These are phyloP conservation scores for Pestalotiopsis sp. DNA, from an alignment of 2,329 filamentous ascomycete genomes.

Conservation along the genomic window DNA sequence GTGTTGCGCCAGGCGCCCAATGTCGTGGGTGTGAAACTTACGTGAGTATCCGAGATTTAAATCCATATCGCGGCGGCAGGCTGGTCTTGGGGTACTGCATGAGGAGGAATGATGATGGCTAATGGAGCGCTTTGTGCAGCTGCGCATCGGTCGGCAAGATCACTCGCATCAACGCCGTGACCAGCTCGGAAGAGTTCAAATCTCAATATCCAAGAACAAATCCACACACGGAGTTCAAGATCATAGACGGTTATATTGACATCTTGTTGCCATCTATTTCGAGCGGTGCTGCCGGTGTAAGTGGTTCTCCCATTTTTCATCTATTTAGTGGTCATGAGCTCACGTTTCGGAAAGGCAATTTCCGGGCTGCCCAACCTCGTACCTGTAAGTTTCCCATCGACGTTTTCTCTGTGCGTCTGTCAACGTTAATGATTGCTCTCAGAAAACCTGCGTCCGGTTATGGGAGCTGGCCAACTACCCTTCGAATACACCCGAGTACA, in stretches of 20 bases:
- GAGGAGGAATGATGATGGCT: neutral
- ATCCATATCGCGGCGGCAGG: no score
- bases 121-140: neutral
- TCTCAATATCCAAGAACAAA: conserved; percentile 7
- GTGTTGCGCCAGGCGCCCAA: conserved; percentile 50
- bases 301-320: neutral
- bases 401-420: neutral
- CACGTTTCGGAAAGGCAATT: neutral
- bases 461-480: conserved; percentile 12
- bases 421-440: neutral
- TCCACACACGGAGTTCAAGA: conserved; percentile 12
- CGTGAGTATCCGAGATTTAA: conserved; percentile 33
- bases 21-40: conserved; percentile 59
- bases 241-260: conserved; percentile 20
- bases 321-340: neutral
- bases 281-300: conserved; percentile 17
- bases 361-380: neutral
- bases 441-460: conserved; percentile 10
- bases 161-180: conserved; percentile 28
- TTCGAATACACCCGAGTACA: conserved; percentile 4
- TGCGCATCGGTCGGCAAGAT: conserved; percentile 57
- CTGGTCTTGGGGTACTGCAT: neutral
- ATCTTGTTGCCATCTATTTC: conserved; percentile 17
- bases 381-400: neutral
- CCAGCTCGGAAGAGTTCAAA: conserved; percentile 13